Percentiles rank a stretch among this genome's conserved stretches.
Conservation (phyloP, 2,329 filamentous ascomycete genomes). For the Nemania sp. region DNA sequence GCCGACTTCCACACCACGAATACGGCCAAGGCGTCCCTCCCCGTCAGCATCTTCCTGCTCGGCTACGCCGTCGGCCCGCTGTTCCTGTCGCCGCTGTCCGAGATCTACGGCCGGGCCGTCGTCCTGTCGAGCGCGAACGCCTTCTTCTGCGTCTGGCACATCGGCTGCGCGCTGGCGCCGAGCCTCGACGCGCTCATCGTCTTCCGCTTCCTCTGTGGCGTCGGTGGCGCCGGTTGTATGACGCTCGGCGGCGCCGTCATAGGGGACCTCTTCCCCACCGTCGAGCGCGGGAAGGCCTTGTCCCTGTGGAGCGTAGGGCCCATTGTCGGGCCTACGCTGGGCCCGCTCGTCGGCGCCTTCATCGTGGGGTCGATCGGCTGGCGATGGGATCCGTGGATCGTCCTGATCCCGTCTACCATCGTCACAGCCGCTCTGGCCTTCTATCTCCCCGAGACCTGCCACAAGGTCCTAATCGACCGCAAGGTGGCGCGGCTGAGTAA, state of each 20-base stretch:
- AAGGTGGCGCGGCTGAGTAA: conserved; percentile 52
- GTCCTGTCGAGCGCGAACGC: conserved; percentile 62
- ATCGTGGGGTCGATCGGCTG: conserved; percentile 54
- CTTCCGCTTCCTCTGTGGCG: conserved; percentile 63
- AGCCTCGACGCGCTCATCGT: conserved; percentile 58
- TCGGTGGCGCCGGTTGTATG: conserved; percentile 60
- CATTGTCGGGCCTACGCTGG: conserved; percentile 52
- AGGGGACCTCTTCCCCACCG: conserved; percentile 56
- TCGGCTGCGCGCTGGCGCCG: conserved; percentile 66
- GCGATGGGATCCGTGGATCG: conserved; percentile 59
- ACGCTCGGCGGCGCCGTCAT: conserved; percentile 61
- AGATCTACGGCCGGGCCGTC: conserved; percentile 66
- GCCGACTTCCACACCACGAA: conserved; percentile 51
- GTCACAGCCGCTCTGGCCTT: conserved; percentile 45
- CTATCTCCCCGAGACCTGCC: conserved; percentile 53
- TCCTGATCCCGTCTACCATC: conserved; percentile 50
- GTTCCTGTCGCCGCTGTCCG: conserved; percentile 61
- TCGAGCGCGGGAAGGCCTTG: conserved; percentile 53
- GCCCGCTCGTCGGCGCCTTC: conserved; percentile 55
- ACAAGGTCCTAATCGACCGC: conserved; percentile 54
- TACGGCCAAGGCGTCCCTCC: conserved; percentile 53
- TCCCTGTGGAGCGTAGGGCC: conserved; percentile 54
- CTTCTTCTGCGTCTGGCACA: conserved; percentile 65
- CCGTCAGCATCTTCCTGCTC: conserved; percentile 65
- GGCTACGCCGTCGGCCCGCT: conserved; percentile 63